A percentile compares a stretch with the other conserved stretches of the same genome.
phyloP scores from a whole-genome alignment of 306 rosid genomes.

The Albizia julibrissin region DNA sequence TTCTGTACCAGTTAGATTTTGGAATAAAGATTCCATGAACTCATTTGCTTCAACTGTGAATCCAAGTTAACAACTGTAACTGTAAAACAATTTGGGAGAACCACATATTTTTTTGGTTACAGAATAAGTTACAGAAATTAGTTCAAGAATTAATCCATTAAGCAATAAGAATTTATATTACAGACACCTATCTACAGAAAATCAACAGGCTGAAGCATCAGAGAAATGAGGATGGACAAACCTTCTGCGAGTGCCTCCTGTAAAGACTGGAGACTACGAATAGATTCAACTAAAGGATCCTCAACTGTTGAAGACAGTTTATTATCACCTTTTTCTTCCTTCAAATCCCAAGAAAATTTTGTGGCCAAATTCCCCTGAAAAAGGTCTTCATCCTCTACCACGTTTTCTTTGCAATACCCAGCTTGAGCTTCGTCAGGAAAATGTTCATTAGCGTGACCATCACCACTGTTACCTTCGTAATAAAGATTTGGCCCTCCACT shows the following conservation, averaged over 20 bases:
- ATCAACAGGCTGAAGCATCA: slow-evolving; percentile 24
- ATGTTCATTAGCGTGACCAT: slow-evolving; percentile 58
- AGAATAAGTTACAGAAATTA: background rate
- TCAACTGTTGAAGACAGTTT: slow-evolving; percentile 43
- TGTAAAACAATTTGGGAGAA: background rate
- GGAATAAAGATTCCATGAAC: background rate
- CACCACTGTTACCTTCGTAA: slow-evolving; percentile 59
- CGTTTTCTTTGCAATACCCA: slow-evolving; percentile 50
- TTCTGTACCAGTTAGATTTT: background rate
- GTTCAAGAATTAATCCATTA: slow-evolving; percentile 16
- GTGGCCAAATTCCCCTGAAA: slow-evolving; percentile 50
- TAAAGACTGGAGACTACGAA: slow-evolving; percentile 66
- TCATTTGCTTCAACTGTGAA: background rate
- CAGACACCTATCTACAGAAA: slow-evolving; percentile 13
- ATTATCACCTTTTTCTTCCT: slow-evolving; percentile 57
- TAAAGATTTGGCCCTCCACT: slow-evolving; percentile 47
- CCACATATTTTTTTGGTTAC: background rate
- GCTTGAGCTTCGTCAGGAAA: slow-evolving; percentile 57
- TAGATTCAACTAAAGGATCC: slow-evolving; percentile 72
- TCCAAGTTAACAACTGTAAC: background rate
- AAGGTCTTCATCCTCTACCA: slow-evolving; percentile 56
- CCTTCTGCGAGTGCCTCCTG: slow-evolving; percentile 88
- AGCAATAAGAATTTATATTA: background rate
- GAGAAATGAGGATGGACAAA: slow-evolving; percentile 37
- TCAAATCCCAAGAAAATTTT: slow-evolving; percentile 51